Evolutionary conservation across 192 early-diverging fungal genomes (phyloP), one percentile per base, ranked within the genome.

Genomic region (Mortierella antarctica): DNA sequence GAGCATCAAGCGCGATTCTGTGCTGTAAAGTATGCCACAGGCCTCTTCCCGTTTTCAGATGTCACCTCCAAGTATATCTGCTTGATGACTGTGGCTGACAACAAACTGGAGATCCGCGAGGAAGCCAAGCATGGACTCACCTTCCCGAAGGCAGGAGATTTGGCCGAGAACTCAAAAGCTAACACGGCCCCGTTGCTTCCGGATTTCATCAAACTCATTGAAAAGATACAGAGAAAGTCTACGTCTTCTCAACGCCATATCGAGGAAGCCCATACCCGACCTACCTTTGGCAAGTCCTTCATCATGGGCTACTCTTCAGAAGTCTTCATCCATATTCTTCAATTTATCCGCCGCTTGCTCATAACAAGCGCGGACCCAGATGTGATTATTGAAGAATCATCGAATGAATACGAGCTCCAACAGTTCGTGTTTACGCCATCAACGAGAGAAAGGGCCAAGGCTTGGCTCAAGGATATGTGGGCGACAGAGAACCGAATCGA

Each of bases 21-120:
- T 66, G 91, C 92, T 2, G 70, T 92, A 14, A 89, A 88, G 45
- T 92, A 89, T 60, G 88, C 88, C 31, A 90, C 87, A 47, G 82
- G 76, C 0, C 84, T 89, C 18, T 92, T 89, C 60, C 84, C 89
- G 31, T 91, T 91, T 64, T 84, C 86, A 1, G 67, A 83, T 11
- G 82, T 86, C 17, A 75, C 84, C 20, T 89, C 91, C 42, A 85
- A 91, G 53, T 91, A 89, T 68, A 73, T 91, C 8, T 93, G 91
- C 70, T 74, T 93, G 41, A 82, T 91, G 17, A 88, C 85, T 2
- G 62, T 82, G 8, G 82, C 74, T 14, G 84, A 85, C 11, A 64
- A 57, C 18, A 88, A 89, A 21, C 65, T 88, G 23, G 89, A 91
- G 65, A 83, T 91, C 14, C 50, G 75, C 20, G 89, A 91, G 71